Conservation (phyloP, 257 asterid genomes). For the Oldenlandia corymbosa region DNA sequence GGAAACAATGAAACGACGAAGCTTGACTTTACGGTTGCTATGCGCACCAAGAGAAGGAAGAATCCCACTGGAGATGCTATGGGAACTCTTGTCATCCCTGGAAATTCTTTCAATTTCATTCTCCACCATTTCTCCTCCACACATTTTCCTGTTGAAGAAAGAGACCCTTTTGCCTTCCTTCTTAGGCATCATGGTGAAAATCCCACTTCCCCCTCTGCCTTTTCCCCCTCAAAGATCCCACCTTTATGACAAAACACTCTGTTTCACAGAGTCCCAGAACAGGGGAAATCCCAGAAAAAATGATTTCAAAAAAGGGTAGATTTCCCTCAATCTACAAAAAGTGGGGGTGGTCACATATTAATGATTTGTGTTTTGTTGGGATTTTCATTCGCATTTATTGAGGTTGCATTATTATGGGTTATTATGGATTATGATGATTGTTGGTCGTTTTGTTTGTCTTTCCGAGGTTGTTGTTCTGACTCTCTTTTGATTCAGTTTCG, state of each 20-base stretch:
- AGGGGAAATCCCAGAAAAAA: no score
- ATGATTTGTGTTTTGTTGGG: no score
- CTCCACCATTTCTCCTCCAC: constrained; percentile 26
- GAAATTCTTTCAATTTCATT: constrained; percentile 39
- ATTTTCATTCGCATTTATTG: no score
- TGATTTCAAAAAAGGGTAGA: no score
- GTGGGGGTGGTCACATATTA: no score
- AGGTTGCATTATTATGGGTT: background rate
- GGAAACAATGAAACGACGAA: constrained; percentile 44
- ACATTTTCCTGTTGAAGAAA: constrained; percentile 6
- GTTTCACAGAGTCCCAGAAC: background rate
- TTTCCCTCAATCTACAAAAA: background rate
- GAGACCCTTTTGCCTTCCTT: background rate
- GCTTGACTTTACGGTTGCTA: constrained; percentile 33
- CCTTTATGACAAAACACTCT: background rate
- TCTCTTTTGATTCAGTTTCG: background rate
- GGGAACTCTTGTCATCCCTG: constrained; percentile 43
- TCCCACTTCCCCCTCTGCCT: background rate
- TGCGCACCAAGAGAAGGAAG: constrained; percentile 72
- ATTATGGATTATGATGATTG: background rate
- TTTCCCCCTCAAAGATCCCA: background rate
- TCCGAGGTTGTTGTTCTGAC: constrained; percentile 2
- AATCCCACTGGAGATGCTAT: constrained; percentile 44
- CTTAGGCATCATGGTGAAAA: background rate
- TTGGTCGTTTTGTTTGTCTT: background rate